Conservation (phyloP, 208 protist genomes). For the Phytomonas sp. region DNA sequence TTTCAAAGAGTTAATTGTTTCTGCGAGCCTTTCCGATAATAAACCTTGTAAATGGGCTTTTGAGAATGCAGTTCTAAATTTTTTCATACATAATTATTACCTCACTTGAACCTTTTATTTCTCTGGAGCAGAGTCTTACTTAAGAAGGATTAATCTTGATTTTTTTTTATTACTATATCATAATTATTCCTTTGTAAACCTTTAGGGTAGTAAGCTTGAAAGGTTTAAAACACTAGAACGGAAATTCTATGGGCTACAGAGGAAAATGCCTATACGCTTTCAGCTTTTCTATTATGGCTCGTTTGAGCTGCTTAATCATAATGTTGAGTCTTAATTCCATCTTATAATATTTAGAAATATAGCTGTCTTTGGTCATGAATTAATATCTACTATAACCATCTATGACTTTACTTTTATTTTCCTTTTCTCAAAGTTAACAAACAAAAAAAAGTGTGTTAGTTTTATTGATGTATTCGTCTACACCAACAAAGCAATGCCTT, state of each 20-base stretch:
- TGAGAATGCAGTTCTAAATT: constrained; percentile 2
- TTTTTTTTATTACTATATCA: background rate
- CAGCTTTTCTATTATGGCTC: background rate
- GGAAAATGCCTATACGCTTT: background rate
- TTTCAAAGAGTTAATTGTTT: background rate
- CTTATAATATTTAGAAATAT: background rate
- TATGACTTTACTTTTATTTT: constrained; percentile 8
- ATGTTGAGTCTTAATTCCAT: background rate
- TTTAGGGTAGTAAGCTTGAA: background rate
- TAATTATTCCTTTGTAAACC: background rate
- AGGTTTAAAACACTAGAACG: background rate
- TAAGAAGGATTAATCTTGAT: constrained; percentile 3
- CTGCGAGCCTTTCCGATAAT: background rate
- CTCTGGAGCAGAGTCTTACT: background rate
- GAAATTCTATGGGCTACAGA: background rate
- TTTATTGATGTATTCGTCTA: constrained; percentile 7
- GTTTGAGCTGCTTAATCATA: background rate
- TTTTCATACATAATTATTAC: background rate
- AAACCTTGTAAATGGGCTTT: background rate
- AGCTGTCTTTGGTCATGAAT: background rate
- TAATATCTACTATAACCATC: background rate
- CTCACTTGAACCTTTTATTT: background rate
- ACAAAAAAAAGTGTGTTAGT: constrained; percentile 6
- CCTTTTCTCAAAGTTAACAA: constrained; percentile 9
- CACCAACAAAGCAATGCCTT: constrained; percentile 20